A percentile compares a stretch with the other conserved stretches of the same genome.
Evolutionary conservation across 495 filamentous ascomycete genomes (phyloP).

Genomic region (Geopyxis carbonaria): DNA sequence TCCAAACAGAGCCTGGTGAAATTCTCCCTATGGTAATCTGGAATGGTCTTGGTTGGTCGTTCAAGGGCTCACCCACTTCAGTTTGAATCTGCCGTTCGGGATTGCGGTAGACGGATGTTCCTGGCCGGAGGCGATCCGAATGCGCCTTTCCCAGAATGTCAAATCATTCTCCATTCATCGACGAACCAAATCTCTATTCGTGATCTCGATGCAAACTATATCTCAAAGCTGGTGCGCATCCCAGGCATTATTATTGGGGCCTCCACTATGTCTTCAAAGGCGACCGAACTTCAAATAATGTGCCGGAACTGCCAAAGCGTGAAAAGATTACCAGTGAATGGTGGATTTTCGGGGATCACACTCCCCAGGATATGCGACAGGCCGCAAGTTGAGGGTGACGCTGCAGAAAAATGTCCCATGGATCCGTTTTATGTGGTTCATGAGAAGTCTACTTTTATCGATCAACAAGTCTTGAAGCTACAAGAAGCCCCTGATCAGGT

Average conservation of each 20-base stretch:
- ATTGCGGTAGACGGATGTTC: constrained; percentile 83
- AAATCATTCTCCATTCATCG: constrained; percentile 85
- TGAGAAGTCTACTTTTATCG: constrained; percentile 87
- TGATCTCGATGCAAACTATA: constrained; percentile 78
- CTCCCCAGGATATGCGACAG: constrained; percentile 61
- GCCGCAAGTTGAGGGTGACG: constrained; percentile 28
- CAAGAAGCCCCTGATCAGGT: constrained; percentile 98
- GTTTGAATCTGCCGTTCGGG: constrained; percentile 82
- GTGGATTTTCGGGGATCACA: constrained; percentile 71
- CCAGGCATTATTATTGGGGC: constrained; percentile 97
- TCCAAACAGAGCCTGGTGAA: constrained; percentile 79
- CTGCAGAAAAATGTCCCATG: constrained; percentile 54
- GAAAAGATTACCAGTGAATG: constrained; percentile 52
- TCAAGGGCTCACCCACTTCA: constrained; percentile 27
- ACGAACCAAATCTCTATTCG: constrained; percentile 86
- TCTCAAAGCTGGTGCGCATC: constrained; percentile 87
- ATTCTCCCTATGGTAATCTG: constrained; percentile 67
- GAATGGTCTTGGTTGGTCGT: background rate
- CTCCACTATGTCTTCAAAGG: constrained; percentile 89
- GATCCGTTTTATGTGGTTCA: constrained; percentile 94
- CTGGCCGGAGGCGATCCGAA: constrained; percentile 43
- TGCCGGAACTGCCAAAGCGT: constrained; percentile 72
- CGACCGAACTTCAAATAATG: constrained; percentile 68
- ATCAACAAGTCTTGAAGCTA: constrained; percentile 95
- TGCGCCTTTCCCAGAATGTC: constrained; percentile 68